Base-by-base conservation (phyloP, 306 rosid genomes). In the Echinosophora koreensis region DNA sequence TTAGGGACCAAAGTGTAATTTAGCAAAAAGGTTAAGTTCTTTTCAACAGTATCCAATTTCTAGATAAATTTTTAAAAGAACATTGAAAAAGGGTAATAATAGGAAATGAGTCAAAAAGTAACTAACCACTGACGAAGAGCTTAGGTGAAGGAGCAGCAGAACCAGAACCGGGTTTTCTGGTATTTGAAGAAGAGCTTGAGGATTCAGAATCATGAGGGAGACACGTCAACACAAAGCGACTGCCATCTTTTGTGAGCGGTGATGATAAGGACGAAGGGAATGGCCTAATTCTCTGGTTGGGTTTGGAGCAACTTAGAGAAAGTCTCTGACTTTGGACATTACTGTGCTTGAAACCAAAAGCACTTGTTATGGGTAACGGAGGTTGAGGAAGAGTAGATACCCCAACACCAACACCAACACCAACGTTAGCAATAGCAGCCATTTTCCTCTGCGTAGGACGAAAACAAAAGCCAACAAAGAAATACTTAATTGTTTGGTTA, bases 101-200 rank as follows among this genome's bases (percentile, higher is more conserved):
- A 42, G 2, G 2, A n/a, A 49, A 46, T 62, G 61, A 57, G 80
- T 8, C 13, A 35, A 79, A 73, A 79, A 73, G 74, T 71, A 65
- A 47, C 89, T 85, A n/a, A 94, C 97, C 97, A 77, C 96, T 92
- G 80, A 94, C 86, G 75, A 89, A 92, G 67, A 94, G 96, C 86
- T 66, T 92, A 58, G 90, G 84, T 65, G 90, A 83, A 66, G 88
- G 69, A 49, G 87, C 6, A 66, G 80, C 4, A 41, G 76, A 46
- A 79, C 12, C 4, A 41, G 76, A 46, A 79, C 12, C 4, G 46
- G 80, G 55, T 59, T 4, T 44, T 3, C n/a, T 22, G 11, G 35
- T 1, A 7, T 28, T 3, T 49, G 78, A 37, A 35, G 83, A 60
- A 4, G 80, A 69, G 30, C 27, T 70, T 9, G 86, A 72, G 44